A percentile compares a stretch with the other conserved stretches of the same genome.
Conservation (phyloP, 1,284 basidiomycete species). For the Irpex rosettiformis region DNA sequence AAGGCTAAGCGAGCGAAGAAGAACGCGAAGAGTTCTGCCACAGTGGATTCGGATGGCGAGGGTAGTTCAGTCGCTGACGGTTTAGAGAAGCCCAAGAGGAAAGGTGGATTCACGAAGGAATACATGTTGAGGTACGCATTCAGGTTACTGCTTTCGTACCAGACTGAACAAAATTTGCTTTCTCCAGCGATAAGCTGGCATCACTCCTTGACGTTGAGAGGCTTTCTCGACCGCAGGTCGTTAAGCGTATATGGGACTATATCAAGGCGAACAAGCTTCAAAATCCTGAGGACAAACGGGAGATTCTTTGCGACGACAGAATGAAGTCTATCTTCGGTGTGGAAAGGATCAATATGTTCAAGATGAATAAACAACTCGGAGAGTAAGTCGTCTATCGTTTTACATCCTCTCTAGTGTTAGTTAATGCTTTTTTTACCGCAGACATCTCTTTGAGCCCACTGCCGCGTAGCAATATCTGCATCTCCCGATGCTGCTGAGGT, state of each 20-base stretch:
- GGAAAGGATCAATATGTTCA: conserved; percentile 83
- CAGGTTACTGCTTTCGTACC: conserved; percentile 1
- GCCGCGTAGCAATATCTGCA: neutral
- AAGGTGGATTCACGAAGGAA: conserved; percentile 69
- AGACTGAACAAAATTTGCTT: neutral
- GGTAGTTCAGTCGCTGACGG: conserved; percentile 35
- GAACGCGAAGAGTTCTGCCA: conserved; percentile 52
- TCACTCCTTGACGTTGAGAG: conserved; percentile 54
- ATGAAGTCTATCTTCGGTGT: conserved; percentile 70
- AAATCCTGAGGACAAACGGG: conserved; percentile 75
- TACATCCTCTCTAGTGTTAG: neutral
- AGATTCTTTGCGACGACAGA: conserved; percentile 76
- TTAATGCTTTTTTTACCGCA: neutral
- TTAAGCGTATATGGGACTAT: conserved; percentile 84
- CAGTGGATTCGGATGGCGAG: conserved; percentile 52
- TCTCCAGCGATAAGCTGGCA: conserved; percentile 57
- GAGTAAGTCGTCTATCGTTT: conserved; percentile 45
- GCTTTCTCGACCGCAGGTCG: conserved; percentile 83
- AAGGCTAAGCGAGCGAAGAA: conserved; percentile 39
- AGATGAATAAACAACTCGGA: conserved; percentile 81
- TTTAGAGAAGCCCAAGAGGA: conserved; percentile 31
- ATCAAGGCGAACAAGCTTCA: conserved; percentile 79
- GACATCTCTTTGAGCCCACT: conserved; percentile 5
- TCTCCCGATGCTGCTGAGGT: neutral
- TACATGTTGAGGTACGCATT: conserved; percentile 63